phyloP scores from a whole-genome alignment of 73 alveolate genomes.

The Urostyla sp. region DNA sequence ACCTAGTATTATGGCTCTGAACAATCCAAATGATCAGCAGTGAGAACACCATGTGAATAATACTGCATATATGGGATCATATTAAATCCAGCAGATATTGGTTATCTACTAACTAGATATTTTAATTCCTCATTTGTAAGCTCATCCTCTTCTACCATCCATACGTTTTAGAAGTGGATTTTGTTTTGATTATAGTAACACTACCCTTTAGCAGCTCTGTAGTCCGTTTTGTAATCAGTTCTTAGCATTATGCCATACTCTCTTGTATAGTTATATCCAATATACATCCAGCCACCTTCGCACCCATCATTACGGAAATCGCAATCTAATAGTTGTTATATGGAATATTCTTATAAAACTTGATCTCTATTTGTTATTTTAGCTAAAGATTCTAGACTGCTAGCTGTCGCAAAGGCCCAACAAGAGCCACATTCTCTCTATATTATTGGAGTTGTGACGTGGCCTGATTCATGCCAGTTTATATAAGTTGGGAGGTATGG shows the following conservation, averaged over 20 bases:
- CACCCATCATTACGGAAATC: conserved; percentile 61
- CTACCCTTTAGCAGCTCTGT: neutral
- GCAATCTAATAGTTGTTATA: conserved; percentile 82
- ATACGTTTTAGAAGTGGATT: neutral
- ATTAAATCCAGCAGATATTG: conserved; percentile 29
- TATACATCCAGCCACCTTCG: conserved; percentile 74
- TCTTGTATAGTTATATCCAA: conserved; percentile 48
- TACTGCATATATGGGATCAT: conserved; percentile 5
- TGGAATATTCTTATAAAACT: conserved; percentile 47
- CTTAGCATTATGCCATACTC: conserved; percentile 40
- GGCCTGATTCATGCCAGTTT: conserved; percentile 51
- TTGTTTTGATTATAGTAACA: conserved; percentile 23
- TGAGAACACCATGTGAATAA: conserved; percentile 39
- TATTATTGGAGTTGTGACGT: conserved; percentile 60
- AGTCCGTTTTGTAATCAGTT: conserved; percentile 60
- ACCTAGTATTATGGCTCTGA: conserved; percentile 8
- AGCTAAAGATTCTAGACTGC: conserved; percentile 60
- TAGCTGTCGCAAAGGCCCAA: conserved; percentile 84
- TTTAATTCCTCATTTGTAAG: conserved; percentile 1
- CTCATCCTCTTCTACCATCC: conserved; percentile 14
- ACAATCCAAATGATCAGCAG: conserved; percentile 37
- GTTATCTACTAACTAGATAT: conserved; percentile 11
- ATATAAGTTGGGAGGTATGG: neutral
- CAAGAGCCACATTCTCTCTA: conserved; percentile 82
- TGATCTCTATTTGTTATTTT: neutral